Evolutionary conservation across 768 basidiomycete genomes (phyloP), one percentile per base, ranked within the genome.

Genomic region (Pleurotus cornucopiae): DNA sequence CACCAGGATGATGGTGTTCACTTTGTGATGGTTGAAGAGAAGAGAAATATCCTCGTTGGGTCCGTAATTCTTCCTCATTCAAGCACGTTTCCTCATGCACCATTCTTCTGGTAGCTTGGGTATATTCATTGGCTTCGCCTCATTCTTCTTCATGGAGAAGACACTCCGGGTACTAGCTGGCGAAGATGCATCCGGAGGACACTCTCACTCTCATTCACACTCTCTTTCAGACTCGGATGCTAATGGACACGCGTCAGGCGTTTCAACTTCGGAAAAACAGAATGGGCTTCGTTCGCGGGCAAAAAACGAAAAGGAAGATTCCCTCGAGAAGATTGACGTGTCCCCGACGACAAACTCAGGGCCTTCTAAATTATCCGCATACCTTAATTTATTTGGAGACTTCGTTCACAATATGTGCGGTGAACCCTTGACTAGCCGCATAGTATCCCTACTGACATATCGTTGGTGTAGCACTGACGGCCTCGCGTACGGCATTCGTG

Each of bases 91-190:
- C 12, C 41, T 14, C 41, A 4, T 16, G 13, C 6, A 39, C 16
- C 20, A 43, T 21, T 38, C 25, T 14, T n/a, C 26, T 12, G 13
- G 6, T 54, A 39, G 89, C 34, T 76, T 91, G 6, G 89, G 82
- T 26, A 89, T 94, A 61, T 94, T 95, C 66, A 63, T 84, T 21
- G 94, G 94, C 4, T 96, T 96, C 70, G 85, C 91, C 34, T 74
- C 89, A 0, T 96, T 96, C 73, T 96, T 95, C 74, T 79, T 94
- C 63, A 91, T 95, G 83, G 94, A 96, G 68, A 96, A 95, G 73
- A 84, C 89, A 9, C 78, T 94, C 61, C 83, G 93, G 16, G 91
- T 93, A 9, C 77, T 94, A 16, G 83, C 85, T 43, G 78, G 83
- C 38, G 80, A 73, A 18, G 72, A 74, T n/a, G 85, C 81, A 45